A percentile compares a stretch with the other conserved stretches of the same genome.
Conservation (phyloP, 768 basidiomycete species). For the Boletus rubroflammeus region DNA sequence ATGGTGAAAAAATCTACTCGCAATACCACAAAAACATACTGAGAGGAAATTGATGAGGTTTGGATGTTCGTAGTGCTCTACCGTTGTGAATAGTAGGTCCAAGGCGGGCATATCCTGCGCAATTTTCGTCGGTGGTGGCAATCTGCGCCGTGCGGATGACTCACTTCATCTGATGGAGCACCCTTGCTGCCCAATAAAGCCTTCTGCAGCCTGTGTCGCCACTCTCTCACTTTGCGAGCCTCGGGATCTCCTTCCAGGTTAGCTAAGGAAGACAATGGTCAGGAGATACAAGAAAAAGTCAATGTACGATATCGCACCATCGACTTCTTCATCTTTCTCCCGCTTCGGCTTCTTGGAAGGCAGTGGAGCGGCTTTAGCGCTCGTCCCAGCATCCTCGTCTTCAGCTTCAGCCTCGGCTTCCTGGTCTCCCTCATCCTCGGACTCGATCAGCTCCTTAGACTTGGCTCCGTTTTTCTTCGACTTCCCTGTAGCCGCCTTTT, state of each 20-base stretch:
- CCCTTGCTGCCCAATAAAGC: conserved; percentile 70
- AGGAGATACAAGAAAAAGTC: neutral
- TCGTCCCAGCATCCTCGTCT: conserved; percentile 44
- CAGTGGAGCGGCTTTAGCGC: conserved; percentile 56
- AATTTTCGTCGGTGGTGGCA: conserved; percentile 6
- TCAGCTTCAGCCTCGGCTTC: conserved; percentile 46
- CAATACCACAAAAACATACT: conserved; percentile 33
- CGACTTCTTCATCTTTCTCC: conserved; percentile 58
- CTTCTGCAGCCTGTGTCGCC: conserved; percentile 91
- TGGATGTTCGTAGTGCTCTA: conserved; percentile 74
- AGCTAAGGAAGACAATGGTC: conserved; percentile 25
- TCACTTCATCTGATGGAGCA: conserved; percentile 61
- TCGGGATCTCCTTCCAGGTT: conserved; percentile 55
- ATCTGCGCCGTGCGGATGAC: conserved; percentile 17
- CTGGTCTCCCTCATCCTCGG: conserved; percentile 56
- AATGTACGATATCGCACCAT: conserved; percentile 42
- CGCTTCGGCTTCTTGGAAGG: conserved; percentile 62
- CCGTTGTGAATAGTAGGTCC: conserved; percentile 68
- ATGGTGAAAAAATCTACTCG: conserved; percentile 1
- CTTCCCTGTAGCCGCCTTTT: conserved; percentile 30
- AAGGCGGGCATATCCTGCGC: conserved; percentile 72
- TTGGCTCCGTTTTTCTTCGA: conserved; percentile 57
- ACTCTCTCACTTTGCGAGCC: conserved; percentile 76
- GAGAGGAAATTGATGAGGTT: conserved; percentile 68
- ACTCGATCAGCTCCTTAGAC: conserved; percentile 62